Percentiles rank a stretch among this genome's conserved stretches.
These are phyloP conservation scores for Lignosus rhinocerotis DNA, from an alignment of 1,284 basidiomycete genomes.

Conservation along the genomic window DNA sequence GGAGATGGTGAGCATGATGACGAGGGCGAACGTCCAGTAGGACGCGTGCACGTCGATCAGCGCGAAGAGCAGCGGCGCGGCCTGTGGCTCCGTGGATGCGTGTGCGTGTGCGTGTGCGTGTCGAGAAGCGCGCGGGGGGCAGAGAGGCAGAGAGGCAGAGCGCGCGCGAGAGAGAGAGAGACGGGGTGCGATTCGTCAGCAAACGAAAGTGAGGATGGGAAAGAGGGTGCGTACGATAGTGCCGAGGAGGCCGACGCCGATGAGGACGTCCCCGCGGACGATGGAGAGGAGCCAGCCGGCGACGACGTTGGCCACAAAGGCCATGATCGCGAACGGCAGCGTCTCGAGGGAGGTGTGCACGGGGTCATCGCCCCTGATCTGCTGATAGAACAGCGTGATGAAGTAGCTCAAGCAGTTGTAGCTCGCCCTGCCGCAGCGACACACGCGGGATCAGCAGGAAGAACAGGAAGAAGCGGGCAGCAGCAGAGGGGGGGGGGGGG, in stretches of 20 bases:
- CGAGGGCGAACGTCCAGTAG: slow-evolving; percentile 37
- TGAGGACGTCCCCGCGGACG: slow-evolving; percentile 32
- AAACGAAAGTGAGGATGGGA: neutral
- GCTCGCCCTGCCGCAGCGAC: slow-evolving; percentile 1
- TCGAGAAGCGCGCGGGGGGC: too few species aligned
- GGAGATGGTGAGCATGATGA: slow-evolving; percentile 31
- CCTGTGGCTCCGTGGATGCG: too few species aligned
- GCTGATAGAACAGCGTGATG: slow-evolving; percentile 34
- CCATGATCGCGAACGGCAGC: slow-evolving; percentile 29
- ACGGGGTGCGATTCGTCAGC: neutral
- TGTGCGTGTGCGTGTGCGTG: too few species aligned
- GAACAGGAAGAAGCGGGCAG: too few species aligned
- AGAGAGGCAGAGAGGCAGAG: too few species aligned
- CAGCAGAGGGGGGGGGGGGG: too few species aligned
- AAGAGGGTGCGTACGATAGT: slow-evolving; percentile 24
- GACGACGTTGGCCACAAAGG: slow-evolving; percentile 31
- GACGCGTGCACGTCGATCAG: slow-evolving; percentile 33
- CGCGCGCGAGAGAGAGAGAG: too few species aligned
- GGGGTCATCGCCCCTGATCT: slow-evolving; percentile 33
- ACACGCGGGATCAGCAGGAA: neutral
- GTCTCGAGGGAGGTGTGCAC: slow-evolving; percentile 31
- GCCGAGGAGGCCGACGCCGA: slow-evolving; percentile 30
- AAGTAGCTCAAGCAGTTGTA: slow-evolving; percentile 38
- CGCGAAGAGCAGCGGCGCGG: slow-evolving; percentile 34
- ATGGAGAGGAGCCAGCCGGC: slow-evolving; percentile 32